These are phyloP conservation scores for Phytopythium montanum DNA, from an alignment of 352 stramenopile species.

Conservation along the genomic window DNA sequence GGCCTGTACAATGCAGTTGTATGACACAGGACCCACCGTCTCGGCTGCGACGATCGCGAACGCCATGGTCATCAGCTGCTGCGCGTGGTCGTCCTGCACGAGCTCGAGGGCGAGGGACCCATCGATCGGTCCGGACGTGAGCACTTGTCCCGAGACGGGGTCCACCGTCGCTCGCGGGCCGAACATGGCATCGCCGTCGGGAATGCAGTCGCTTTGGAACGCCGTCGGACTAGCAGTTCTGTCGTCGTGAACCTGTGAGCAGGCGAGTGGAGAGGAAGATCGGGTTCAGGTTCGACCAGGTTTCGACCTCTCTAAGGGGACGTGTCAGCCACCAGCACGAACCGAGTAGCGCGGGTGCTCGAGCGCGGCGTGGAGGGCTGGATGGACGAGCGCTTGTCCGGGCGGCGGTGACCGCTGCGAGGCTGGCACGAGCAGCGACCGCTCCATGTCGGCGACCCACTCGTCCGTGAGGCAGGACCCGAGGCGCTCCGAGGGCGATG, in stretches of 20 bases:
- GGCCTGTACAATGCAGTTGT: background rate
- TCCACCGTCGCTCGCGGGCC: slow-evolving; percentile 16
- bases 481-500: slow-evolving; percentile 26
- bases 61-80: slow-evolving; percentile 30
- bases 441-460: slow-evolving; percentile 20
- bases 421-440: background rate
- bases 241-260: slow-evolving; percentile 14
- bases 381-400: slow-evolving; percentile 12
- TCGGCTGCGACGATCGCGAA: slow-evolving; percentile 42
- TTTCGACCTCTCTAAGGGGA: background rate
- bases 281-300: background rate
- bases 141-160: slow-evolving; percentile 10
- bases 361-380: slow-evolving; percentile 24
- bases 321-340: background rate
- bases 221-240: slow-evolving; percentile 7
- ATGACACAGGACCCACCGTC: slow-evolving; percentile 17
- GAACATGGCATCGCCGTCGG: slow-evolving; percentile 12
- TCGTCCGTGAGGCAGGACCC: slow-evolving; percentile 26
- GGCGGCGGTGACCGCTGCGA: slow-evolving; percentile 7
- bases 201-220: slow-evolving; percentile 14
- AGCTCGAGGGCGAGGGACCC: slow-evolving; percentile 26
- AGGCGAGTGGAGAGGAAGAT: background rate
- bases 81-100: slow-evolving; percentile 29
- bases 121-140: slow-evolving; percentile 11
- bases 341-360: slow-evolving; percentile 12